Evolutionary conservation across 768 basidiomycete species (phyloP).

Genomic region (Termitomyces sp.): DNA sequence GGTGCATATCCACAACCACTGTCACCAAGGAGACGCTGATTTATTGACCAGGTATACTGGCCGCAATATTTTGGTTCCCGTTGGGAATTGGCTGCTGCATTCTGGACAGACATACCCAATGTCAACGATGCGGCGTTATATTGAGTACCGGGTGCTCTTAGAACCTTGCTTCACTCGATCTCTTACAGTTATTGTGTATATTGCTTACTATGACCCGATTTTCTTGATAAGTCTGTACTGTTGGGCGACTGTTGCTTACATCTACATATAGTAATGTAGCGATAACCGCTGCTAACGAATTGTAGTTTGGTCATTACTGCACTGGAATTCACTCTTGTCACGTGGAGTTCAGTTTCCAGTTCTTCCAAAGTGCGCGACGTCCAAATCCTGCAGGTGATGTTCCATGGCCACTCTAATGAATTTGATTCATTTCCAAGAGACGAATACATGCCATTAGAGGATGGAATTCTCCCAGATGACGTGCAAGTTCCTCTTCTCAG

Average conservation of each 20-base stretch:
- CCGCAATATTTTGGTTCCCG: constrained; percentile 84
- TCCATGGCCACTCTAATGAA: constrained; percentile 1
- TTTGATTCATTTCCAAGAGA: background rate
- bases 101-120: constrained; percentile 66
- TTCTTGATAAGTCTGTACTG: background rate
- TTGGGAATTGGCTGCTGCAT: constrained; percentile 75
- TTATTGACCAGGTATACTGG: constrained; percentile 55
- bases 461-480: constrained; percentile 14
- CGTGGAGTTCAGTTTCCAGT: background rate
- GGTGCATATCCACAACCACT: constrained; percentile 37
- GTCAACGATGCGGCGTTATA: constrained; percentile 43
- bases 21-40: background rate
- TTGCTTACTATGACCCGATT: background rate
- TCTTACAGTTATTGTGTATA: background rate
- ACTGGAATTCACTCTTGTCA: background rate
- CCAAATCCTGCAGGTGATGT: background rate
- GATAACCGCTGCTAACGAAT: background rate
- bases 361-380: background rate
- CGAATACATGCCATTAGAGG: constrained; percentile 6
- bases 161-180: background rate
- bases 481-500: constrained; percentile 18
- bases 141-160: constrained; percentile 38
- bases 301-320: background rate
- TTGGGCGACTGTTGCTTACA: background rate
- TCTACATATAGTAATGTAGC: too few relatives aligned